Percentiles rank a stretch among this genome's conserved stretches.
Evolutionary conservation across 768 basidiomycete genomes (phyloP).

Genomic region (Inosperma sp.): DNA sequence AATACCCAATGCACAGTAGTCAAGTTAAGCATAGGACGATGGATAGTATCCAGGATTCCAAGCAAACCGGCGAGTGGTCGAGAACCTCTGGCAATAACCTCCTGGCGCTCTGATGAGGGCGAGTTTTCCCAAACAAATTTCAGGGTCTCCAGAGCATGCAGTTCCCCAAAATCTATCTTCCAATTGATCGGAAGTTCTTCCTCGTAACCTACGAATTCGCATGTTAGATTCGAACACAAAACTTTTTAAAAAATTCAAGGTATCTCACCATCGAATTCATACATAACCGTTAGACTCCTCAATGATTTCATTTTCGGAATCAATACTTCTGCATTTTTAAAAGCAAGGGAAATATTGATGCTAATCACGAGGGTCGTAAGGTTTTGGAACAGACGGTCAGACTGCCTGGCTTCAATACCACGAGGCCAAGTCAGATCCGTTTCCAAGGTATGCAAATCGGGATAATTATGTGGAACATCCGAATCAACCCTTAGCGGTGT

Average conservation of each 20-base stretch:
- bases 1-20: constrained; percentile 2
- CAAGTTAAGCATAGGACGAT: not conserved
- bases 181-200: not conserved
- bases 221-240: not conserved
- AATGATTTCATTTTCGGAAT: not conserved
- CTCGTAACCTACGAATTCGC: not conserved
- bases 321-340: not conserved
- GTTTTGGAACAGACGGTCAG: not conserved
- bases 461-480: not conserved
- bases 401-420: not conserved
- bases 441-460: not conserved
- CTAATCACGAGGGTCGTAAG: not conserved
- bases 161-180: not conserved
- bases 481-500: not conserved
- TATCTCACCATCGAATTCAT: constrained; percentile 2
- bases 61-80: not conserved
- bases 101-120: not conserved
- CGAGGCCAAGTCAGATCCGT: constrained; percentile 4
- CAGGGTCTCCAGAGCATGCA: not conserved
- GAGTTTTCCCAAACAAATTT: constrained; percentile 1
- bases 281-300: constrained; percentile 1
- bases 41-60: not conserved
- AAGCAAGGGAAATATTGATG: constrained; percentile 5
- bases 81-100: not conserved
- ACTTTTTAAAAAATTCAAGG: not conserved